Evolutionary conservation across 768 basidiomycete genomes (phyloP), one percentile per base, ranked within the genome.

Genomic region (Pleurotus eryngii): DNA sequence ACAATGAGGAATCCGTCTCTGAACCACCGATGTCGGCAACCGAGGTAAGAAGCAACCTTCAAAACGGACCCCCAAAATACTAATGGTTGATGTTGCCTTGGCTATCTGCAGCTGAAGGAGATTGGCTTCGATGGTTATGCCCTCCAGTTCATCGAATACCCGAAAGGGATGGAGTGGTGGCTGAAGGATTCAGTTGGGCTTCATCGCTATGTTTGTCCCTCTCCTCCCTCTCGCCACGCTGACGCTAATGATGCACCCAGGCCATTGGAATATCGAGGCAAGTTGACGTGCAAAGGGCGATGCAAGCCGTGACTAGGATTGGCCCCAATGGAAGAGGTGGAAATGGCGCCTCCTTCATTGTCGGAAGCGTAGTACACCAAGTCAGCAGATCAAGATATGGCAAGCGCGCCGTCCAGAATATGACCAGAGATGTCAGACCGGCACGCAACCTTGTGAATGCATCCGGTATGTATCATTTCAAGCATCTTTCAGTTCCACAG

Each of bases 111-210:
- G 90, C 70, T 98, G 64, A 60, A 61, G 20, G 58, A 61, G 14
- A 67, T 85, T 15, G 84, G 85, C 3, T 92, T 98, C 64, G 87
- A 95, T 60, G 86, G 87, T 3, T 95, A 89, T 63, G 92, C 90
- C 0, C 75, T 95, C 20, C 87, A 98, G 62, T 87, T 86, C 58
- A 74, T 98, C 45, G 81, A 82, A 3, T 95, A 84, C 56, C 90
- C 95, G 0, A 77, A 83, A 7, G 87, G 87, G 2, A 77, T 98
- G 70, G 73, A 79, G 58, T 85, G 81, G 73, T 99, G 77, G 74
- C 70, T 98, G 18, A 80, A 72, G 61, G 75, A 76, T 11, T 81
- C 87, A 39, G 64, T 86, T 12, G 78, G 81, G 53, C 67, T 98
- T 42, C 90, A 95, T 69, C 79, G 85, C 4, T 86, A 85, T 17